Evolutionary conservation across 2,329 filamentous ascomycete species (phyloP).

Genomic region (Ophiostoma sp.): DNA sequence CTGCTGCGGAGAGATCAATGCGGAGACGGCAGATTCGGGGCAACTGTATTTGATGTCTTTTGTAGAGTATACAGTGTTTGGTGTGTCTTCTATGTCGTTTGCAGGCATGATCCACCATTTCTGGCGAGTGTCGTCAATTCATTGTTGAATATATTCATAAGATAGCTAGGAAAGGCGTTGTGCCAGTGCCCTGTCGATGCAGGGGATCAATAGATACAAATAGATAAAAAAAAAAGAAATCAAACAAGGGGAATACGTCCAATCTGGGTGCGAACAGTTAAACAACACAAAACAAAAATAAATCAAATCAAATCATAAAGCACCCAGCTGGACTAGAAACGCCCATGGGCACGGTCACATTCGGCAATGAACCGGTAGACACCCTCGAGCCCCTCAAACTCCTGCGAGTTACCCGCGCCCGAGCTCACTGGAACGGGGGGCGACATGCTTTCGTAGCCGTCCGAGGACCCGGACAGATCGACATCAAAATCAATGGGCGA

Average conservation of each 20-base stretch:
- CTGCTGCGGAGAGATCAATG: conserved; percentile 3
- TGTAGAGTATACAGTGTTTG: neutral
- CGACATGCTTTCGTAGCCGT: conserved; percentile 50
- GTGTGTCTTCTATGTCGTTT: neutral
- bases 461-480: conserved; percentile 28
- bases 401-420: conserved; percentile 37
- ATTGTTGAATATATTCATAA: neutral
- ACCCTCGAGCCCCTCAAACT: conserved; percentile 52
- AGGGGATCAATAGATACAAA: conserved; percentile 5
- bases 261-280: neutral
- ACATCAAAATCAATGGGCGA: neutral
- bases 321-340: neutral
- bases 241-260: conserved; percentile 3
- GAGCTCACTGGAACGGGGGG: conserved; percentile 39
- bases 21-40: conserved; percentile 15
- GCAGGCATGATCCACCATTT: too few relatives aligned
- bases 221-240: conserved; percentile 5
- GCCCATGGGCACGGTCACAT: conserved; percentile 42
- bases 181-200: conserved; percentile 17
- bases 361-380: conserved; percentile 56
- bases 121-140: neutral
- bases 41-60: neutral
- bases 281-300: conserved; percentile 1
- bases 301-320: conserved; percentile 7
- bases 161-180: conserved; percentile 17